A percentile compares a stretch with the other conserved stretches of the same genome.
phyloP scores from a whole-genome alignment of 352 stramenopile species.

The Globisporangium nagaii region DNA sequence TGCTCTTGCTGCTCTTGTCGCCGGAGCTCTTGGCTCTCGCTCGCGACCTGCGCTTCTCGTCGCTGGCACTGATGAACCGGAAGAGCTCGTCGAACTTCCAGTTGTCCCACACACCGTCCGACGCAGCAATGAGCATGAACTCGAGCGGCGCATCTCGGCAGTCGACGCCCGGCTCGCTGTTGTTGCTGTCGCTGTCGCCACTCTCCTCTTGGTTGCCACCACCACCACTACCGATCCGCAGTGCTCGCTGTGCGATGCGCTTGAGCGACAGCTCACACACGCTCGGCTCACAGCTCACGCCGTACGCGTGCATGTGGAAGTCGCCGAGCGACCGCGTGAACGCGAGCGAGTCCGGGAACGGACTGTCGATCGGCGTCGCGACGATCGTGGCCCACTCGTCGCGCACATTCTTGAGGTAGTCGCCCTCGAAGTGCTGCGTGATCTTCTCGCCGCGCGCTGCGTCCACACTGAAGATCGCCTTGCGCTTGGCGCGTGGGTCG shows the following conservation, averaged over 20 bases:
- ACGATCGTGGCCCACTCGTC: slow-evolving; percentile 89
- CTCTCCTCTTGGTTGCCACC: slow-evolving; percentile 18
- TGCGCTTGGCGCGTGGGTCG: slow-evolving; percentile 24
- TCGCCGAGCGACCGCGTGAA: slow-evolving; percentile 87
- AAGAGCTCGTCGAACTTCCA: slow-evolving; percentile 81
- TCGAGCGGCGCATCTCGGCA: slow-evolving; percentile 4
- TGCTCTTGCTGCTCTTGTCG: background rate
- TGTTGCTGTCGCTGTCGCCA: slow-evolving; percentile 8
- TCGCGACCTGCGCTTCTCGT: slow-evolving; percentile 1
- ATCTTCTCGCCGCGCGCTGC: slow-evolving; percentile 27
- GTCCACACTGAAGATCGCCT: slow-evolving; percentile 29
- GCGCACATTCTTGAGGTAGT: slow-evolving; percentile 90
- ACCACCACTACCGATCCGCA: background rate
- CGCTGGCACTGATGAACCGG: slow-evolving; percentile 22
- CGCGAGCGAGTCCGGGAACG: slow-evolving; percentile 77
- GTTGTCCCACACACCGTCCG: slow-evolving; percentile 88
- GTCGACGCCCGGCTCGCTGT: slow-evolving; percentile 7
- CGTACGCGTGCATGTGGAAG: slow-evolving; percentile 86
- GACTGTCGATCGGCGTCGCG: slow-evolving; percentile 49
- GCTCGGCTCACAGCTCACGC: slow-evolving; percentile 60
- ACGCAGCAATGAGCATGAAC: slow-evolving; percentile 66
- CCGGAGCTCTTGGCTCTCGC: background rate
- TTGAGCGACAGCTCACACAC: slow-evolving; percentile 51
- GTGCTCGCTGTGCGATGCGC: slow-evolving; percentile 16
- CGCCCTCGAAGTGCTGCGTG: slow-evolving; percentile 29